Conservation (phyloP, 2,329 filamentous ascomycete genomes). For the Ceratocystis variospora region DNA sequence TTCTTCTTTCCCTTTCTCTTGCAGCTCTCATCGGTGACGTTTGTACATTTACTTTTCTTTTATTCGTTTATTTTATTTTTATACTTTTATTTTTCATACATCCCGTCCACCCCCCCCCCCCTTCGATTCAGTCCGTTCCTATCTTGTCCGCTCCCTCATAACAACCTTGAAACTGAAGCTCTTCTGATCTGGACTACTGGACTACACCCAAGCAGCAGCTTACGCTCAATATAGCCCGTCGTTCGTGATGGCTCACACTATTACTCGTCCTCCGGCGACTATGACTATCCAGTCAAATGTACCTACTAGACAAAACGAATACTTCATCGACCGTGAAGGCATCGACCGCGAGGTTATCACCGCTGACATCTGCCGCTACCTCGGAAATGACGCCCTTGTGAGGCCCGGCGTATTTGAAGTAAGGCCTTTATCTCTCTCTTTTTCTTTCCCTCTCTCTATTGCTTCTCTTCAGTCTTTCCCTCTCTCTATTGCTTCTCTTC, state of each 20-base stretch:
- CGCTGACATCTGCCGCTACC: slow-evolving; percentile 69
- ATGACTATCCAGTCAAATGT: slow-evolving; percentile 10
- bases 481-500: too few species aligned
- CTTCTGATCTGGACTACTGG: not conserved
- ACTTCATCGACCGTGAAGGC: slow-evolving; percentile 16
- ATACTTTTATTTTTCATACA: not conserved
- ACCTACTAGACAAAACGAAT: slow-evolving; percentile 17
- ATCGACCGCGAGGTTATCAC: slow-evolving; percentile 54
- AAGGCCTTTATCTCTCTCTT: slow-evolving; percentile 25
- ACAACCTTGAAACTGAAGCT: not conserved
- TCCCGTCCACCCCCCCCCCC: not conserved
- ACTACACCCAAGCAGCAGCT: not conserved
- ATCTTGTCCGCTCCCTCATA: not conserved
- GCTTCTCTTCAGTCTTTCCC: too few species aligned
- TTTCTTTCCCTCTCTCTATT: not conserved
- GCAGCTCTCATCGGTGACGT: not conserved
- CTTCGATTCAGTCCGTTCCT: not conserved
- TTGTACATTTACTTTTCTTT: slow-evolving; percentile 1
- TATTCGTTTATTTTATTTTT: slow-evolving; percentile 13
- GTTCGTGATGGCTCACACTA: slow-evolving; percentile 12
- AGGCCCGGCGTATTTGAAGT: slow-evolving; percentile 63
- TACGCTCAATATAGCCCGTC: not conserved
- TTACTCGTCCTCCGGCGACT: slow-evolving; percentile 10
- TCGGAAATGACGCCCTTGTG: slow-evolving; percentile 69
- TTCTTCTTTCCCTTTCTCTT: not conserved